phyloP scores from a whole-genome alignment of 169 alveolate species.

The Blepharisma undulans region DNA sequence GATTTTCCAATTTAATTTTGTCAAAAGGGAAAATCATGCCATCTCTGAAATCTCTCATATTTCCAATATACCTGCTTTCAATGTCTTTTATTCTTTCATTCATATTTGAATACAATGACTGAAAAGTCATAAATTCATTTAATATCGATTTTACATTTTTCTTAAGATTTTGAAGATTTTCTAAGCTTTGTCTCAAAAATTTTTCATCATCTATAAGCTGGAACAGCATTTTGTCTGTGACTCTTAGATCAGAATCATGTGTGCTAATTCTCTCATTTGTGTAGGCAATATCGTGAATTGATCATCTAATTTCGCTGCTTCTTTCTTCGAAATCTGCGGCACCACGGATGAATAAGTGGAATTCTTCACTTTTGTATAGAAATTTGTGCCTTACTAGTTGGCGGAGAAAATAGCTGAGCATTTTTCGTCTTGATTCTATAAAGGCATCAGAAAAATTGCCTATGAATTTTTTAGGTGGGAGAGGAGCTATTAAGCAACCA shows the following conservation, averaged over 20 bases:
- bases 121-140: not conserved
- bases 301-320: not conserved
- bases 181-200: not conserved
- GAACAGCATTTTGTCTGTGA: not conserved
- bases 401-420: slow-evolving; percentile 11
- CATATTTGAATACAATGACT: not conserved
- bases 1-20: not conserved
- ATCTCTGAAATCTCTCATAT: not conserved
- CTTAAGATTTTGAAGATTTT: not conserved
- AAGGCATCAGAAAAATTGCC: slow-evolving; percentile 21
- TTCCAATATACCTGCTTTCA: not conserved
- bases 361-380: slow-evolving; percentile 3
- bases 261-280: not conserved
- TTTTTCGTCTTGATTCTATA: slow-evolving; percentile 11
- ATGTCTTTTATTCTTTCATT: not conserved
- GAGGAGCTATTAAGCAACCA: not conserved
- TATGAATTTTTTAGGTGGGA: not conserved
- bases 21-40: not conserved
- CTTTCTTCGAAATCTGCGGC: slow-evolving; percentile 12
- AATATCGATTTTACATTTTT: not conserved
- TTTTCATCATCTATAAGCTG: not conserved
- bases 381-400: not conserved
- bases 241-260: not conserved
- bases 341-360: slow-evolving; percentile 27
- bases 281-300: not conserved